phyloP scores from a whole-genome alignment of 345 rosid species.

The Moricandia arvensis region DNA sequence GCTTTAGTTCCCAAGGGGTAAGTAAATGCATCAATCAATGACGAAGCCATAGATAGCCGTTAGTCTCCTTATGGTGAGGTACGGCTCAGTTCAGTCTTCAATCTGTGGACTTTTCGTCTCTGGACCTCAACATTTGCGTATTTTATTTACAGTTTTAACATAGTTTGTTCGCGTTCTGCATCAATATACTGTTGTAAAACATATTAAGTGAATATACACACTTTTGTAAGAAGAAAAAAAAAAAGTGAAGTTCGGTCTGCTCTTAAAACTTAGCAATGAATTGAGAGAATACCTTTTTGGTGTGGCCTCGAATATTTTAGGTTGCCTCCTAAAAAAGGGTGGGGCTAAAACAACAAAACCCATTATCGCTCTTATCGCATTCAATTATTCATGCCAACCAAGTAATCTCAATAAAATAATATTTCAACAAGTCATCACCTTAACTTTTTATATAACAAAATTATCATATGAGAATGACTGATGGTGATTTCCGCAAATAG shows the following conservation, averaged over 20 bases:
- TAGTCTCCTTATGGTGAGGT: not conserved
- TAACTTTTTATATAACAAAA: not conserved
- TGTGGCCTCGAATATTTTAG: slow-evolving; percentile 1
- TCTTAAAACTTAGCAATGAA: not conserved
- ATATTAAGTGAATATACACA: not conserved
- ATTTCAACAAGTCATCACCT: not conserved
- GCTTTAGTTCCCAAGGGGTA: no score
- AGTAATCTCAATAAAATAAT: not conserved
- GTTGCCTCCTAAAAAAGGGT: not conserved
- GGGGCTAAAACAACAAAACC: not conserved
- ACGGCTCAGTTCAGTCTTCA: not conserved
- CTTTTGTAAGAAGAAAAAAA: not conserved
- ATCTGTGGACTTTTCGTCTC: not conserved
- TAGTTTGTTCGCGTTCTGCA: no score
- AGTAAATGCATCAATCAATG: not conserved
- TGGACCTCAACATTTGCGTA: not conserved
- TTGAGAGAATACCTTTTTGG: not conserved
- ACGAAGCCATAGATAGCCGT: slow-evolving; percentile 3
- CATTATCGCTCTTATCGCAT: not conserved
- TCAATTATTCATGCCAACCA: not conserved
- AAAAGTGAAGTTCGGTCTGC: not conserved
- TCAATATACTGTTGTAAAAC: not conserved
- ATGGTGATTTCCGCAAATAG: not conserved
- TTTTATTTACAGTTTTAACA: not conserved
- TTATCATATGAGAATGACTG: not conserved